Percentiles rank a stretch among this genome's conserved stretches.
phyloP scores from a whole-genome alignment of 1,284 basidiomycete genomes.

The Leccinum angustisporum region DNA sequence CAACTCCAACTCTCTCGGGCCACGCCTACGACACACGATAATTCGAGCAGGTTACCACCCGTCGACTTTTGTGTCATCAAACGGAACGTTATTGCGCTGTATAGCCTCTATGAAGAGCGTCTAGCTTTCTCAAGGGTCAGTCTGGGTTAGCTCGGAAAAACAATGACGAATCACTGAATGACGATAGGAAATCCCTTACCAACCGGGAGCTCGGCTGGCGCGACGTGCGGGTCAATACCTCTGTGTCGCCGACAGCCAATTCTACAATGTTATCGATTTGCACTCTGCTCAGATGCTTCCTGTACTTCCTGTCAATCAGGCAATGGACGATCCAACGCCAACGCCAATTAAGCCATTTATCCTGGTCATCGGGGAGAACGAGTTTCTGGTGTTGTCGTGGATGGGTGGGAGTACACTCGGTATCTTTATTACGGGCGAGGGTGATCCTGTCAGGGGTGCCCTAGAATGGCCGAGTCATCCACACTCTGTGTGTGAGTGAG shows the following conservation, averaged over 20 bases:
- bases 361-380: slow-evolving; percentile 69
- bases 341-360: slow-evolving; percentile 64
- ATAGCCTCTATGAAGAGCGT: slow-evolving; percentile 41
- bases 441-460: slow-evolving; percentile 87
- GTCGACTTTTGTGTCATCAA: slow-evolving; percentile 82
- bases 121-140: slow-evolving; percentile 31
- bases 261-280: slow-evolving; percentile 80
- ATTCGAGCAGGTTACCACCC: slow-evolving; percentile 45
- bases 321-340: slow-evolving; percentile 38
- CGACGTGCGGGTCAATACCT: slow-evolving; percentile 65
- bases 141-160: not conserved
- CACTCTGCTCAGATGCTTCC: slow-evolving; percentile 64
- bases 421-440: slow-evolving; percentile 79
- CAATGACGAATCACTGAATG: slow-evolving; percentile 53
- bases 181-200: slow-evolving; percentile 77
- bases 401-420: slow-evolving; percentile 78
- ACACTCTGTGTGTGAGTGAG: slow-evolving; percentile 68
- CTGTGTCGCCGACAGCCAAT: slow-evolving; percentile 71
- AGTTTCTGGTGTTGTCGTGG: slow-evolving; percentile 80
- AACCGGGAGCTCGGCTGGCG: slow-evolving; percentile 58
- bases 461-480: slow-evolving; percentile 84
- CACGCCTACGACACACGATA: slow-evolving; percentile 42
- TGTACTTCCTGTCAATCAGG: slow-evolving; percentile 78
- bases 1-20: slow-evolving; percentile 67
- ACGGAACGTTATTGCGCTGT: slow-evolving; percentile 66